Percentiles rank a stretch among this genome's conserved stretches.
Conservation (phyloP, 2,329 filamentous ascomycete species). For the Myriosclerotinia duriaeana region DNA sequence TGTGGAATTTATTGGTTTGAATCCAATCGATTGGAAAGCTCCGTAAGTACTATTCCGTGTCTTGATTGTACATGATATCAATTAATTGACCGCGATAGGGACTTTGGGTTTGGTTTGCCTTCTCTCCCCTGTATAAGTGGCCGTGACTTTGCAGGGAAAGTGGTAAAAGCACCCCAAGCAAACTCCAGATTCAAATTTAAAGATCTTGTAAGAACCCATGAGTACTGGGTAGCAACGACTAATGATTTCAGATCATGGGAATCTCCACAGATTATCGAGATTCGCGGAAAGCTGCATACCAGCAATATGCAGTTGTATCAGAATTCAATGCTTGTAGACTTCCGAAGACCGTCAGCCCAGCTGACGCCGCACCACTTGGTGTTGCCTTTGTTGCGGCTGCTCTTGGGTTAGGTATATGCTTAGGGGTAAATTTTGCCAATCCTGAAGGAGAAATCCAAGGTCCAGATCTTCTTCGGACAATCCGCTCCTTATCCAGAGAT, state of each 20-base stretch:
- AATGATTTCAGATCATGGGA: conserved; percentile 40
- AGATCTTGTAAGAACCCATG: conserved; percentile 48
- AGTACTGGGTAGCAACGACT: conserved; percentile 33
- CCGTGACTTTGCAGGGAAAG: conserved; percentile 62
- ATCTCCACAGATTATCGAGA: conserved; percentile 41
- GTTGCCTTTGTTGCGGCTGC: conserved; percentile 58
- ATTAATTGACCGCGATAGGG: conserved; percentile 28
- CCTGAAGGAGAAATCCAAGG: conserved; percentile 46
- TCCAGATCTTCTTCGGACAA: conserved; percentile 57
- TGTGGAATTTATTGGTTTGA: conserved; percentile 60
- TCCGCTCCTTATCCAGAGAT: conserved; percentile 49
- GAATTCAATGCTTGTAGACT: conserved; percentile 39
- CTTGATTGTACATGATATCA: conserved; percentile 2
- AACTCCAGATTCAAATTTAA: conserved; percentile 53
- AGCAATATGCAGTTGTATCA: conserved; percentile 53
- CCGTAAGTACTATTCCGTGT: conserved; percentile 68
- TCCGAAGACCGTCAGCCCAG: conserved; percentile 29
- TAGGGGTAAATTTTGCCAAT: conserved; percentile 64
- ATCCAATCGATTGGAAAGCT: conserved; percentile 80
- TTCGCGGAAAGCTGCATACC: conserved; percentile 38
- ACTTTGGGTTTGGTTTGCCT: conserved; percentile 39
- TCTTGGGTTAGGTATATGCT: conserved; percentile 65
- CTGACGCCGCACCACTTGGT: conserved; percentile 36
- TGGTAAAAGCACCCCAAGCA: conserved; percentile 51
- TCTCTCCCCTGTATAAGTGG: conserved; percentile 38